Evolutionary conservation across 192 early-diverging fungal genomes (phyloP), one percentile per base, ranked within the genome.

Genomic region (Coemansia sp.): DNA sequence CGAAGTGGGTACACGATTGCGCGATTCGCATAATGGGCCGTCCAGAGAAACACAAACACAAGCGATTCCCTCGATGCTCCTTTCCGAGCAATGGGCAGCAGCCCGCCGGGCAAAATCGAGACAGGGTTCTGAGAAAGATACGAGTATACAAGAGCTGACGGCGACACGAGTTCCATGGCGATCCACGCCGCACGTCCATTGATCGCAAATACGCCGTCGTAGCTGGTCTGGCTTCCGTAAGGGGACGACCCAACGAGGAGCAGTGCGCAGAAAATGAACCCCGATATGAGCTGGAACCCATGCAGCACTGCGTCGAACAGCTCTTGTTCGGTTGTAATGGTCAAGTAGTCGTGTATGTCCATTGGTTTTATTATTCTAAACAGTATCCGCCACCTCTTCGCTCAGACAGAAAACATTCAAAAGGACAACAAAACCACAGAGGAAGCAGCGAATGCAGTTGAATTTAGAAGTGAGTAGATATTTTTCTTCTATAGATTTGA

Each of bases 111-210:
- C 25, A 46, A n/a, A 62, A 6, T 11, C 56, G 38, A 10, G 9
- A 19, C 13, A 14, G 52, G 23, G 35, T 29, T 5, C 14, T 11
- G 17, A 1, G 43, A 20, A 25, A 41, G 14, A 35, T 67, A 73
- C 1, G 71, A 64, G 49, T 62, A 69, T 5, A 70, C 9, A 0
- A 80, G 63, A 4, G 42, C 58, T 4, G 33, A 38, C 22, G 79
- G 79, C 17, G 79, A 81, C 1, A 76, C 67, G 2, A 81, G 63
- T 61, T 81, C 79, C 79, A 81, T 81, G 13, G 50, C 33, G 9
- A 76, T 54, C 79, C 79, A 81, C 1, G 70, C 74, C 15, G 43
- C 34, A 15, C 55, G 60, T 2, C 78, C 78, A 22, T 75, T 71
- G 0, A 81, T 22, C 2, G 73, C 62, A 6, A 70, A 53, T 19